These are phyloP conservation scores for Gossypium armourianum DNA, from an alignment of 441 rosid genomes.

Conservation along the genomic window DNA sequence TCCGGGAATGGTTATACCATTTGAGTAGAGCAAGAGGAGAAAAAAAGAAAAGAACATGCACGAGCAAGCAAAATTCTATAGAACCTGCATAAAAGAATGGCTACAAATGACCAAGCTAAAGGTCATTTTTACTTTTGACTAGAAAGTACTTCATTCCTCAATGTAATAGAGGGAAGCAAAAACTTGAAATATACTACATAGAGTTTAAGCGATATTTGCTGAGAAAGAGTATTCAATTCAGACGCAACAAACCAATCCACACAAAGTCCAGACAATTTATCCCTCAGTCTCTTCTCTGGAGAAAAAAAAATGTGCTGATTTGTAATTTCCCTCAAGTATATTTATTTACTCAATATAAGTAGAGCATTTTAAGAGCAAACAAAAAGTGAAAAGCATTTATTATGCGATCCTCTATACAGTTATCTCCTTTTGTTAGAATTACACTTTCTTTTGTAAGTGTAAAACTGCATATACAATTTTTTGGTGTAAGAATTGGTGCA, in stretches of 20 bases:
- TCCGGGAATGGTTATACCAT: slow-evolving; percentile 9
- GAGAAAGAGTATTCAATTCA: background rate
- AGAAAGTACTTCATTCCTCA: background rate
- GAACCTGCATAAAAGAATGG: slow-evolving; percentile 1
- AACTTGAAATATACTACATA: background rate
- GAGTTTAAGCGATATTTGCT: background rate
- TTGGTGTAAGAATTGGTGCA: background rate
- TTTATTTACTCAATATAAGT: background rate
- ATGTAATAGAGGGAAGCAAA: background rate
- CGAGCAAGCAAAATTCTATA: background rate
- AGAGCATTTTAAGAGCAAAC: background rate
- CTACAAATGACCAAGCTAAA: background rate
- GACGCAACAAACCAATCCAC: background rate
- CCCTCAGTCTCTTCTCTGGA: background rate
- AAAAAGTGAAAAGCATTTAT: background rate
- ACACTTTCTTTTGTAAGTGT: background rate
- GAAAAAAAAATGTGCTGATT: background rate
- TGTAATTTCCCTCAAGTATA: background rate
- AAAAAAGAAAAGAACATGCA: background rate
- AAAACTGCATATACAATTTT: background rate
- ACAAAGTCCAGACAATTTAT: background rate
- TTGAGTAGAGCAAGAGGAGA: background rate
- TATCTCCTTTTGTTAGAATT: background rate
- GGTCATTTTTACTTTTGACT: background rate
- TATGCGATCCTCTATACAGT: background rate